Base-by-base conservation (phyloP, 2,329 filamentous ascomycete genomes). In the Aspergillus piperis region DNA sequence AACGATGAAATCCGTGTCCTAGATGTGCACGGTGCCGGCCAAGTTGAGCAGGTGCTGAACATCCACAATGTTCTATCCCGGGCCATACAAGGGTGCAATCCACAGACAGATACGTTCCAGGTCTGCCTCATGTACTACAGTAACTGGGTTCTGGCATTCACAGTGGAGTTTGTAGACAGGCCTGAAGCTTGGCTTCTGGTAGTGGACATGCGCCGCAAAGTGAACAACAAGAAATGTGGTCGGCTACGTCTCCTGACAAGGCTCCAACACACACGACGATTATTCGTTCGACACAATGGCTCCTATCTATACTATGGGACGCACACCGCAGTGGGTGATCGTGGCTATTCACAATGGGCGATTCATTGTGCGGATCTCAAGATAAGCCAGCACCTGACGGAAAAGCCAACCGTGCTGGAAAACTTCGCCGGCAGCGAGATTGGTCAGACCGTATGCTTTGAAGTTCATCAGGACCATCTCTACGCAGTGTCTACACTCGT, bases 401-500 rank as follows among this genome's bases (percentile, higher is more conserved):
- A 76, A 10, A 80, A 78, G 42, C 71, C 75, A 5, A 70, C 88
- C 5, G 77, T 85, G 36, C 76, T 91, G 3, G 75, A 83, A 39
- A 80, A 86, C 23, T 79, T 90, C 59, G 82, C 84, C 47, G 89
- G 88, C 1, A 82, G 80, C 17, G 88, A 90, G 49, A 81, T 92
- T 32, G 88, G 87, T 5, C 84, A 83, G 10, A 87, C 85, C 0
- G 79, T 90, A n/a, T 89, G 85, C 62, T 92, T 93, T 68, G 88
- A 90, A 62, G 84, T 92, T 17, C 80, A 90, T 62, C 80, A 86
- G 39, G 82, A 80, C 8, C 80, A 86, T 65, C 86, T 93, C 42
- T 92, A 92, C 66, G 88, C 84, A 0, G 75, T 92, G 5, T 90
- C 89, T 0, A 92, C 86, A 63, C 83, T 87, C 64, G 83, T 83